Conservation (phyloP, 1,284 basidiomycete genomes). For the Ceratobasidium sp. region DNA sequence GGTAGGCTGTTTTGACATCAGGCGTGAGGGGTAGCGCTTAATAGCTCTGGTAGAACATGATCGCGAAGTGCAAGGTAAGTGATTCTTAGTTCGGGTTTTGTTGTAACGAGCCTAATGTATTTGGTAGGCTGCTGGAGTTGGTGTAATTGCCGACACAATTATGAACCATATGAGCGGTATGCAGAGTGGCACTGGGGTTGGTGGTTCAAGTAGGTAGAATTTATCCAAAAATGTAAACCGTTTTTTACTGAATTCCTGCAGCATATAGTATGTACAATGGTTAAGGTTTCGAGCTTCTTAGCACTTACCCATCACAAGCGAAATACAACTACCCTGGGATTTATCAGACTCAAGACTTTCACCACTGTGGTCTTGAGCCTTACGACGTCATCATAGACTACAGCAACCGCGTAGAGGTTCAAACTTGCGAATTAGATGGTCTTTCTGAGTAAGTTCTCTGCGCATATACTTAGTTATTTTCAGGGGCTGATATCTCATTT, state of each 20-base stretch:
- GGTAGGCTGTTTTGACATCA: not conserved
- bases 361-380: constrained; percentile 7
- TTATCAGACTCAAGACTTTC: constrained; percentile 6
- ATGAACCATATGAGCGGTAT: constrained; percentile 47
- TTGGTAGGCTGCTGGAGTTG: constrained; percentile 47
- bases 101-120: not conserved
- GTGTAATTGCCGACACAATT: constrained; percentile 50
- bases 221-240: not conserved
- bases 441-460: constrained; percentile 46
- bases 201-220: constrained; percentile 31
- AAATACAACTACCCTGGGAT: constrained; percentile 12
- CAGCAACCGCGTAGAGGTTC: constrained; percentile 70
- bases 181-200: constrained; percentile 41
- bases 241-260: not conserved
- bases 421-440: constrained; percentile 62
- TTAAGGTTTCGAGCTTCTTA: not conserved
- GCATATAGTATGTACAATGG: constrained; percentile 20
- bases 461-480: constrained; percentile 13
- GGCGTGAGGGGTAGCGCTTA: not conserved
- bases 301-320: not conserved
- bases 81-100: not conserved
- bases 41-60: constrained; percentile 47
- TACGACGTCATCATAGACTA: constrained; percentile 30
- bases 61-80: constrained; percentile 29
- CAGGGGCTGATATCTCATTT: not conserved